Evolutionary conservation across 192 early-diverging fungal species (phyloP).

Genomic region (Entophlyctis helioformis): DNA sequence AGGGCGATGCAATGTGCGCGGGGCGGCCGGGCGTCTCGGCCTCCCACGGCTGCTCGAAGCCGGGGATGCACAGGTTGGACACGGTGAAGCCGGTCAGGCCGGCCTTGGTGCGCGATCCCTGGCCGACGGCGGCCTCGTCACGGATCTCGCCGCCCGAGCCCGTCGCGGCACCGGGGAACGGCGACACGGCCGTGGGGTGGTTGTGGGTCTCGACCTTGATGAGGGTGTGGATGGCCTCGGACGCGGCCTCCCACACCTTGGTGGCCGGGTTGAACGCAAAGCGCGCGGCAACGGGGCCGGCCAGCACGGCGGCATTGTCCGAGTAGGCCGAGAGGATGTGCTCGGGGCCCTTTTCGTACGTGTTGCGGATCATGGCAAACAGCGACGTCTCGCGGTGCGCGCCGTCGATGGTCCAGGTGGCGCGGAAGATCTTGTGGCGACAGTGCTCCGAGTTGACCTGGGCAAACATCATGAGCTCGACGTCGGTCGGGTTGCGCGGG

Average conservation of each 20-base stretch:
- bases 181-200: conserved; percentile 98
- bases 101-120: conserved; percentile 89
- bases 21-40: conserved; percentile 67
- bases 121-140: conserved; percentile 97
- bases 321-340: conserved; percentile 91
- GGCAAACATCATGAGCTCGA: conserved; percentile 99
- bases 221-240: conserved; percentile 77
- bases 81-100: conserved; percentile 93
- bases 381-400: conserved; percentile 65
- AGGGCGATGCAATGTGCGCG: conserved; percentile 75
- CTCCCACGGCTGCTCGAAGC: conserved; percentile 89
- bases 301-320: conserved; percentile 95
- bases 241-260: conserved; percentile 44
- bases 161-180: conserved; percentile 95
- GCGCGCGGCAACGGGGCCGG: conserved; percentile 54
- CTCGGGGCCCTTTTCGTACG: conserved; percentile 68
- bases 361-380: conserved; percentile 95
- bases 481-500: conserved; percentile 91
- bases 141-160: conserved; percentile 99
- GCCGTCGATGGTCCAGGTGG: conserved; percentile 96
- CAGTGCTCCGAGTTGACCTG: conserved; percentile 99
- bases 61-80: conserved; percentile 89
- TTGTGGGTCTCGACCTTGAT: conserved; percentile 99
- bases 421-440: conserved; percentile 99
- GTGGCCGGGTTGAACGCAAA: conserved; percentile 24